Base-by-base conservation (phyloP, 495 filamentous ascomycete species). In the Coniosporium apollinis region DNA sequence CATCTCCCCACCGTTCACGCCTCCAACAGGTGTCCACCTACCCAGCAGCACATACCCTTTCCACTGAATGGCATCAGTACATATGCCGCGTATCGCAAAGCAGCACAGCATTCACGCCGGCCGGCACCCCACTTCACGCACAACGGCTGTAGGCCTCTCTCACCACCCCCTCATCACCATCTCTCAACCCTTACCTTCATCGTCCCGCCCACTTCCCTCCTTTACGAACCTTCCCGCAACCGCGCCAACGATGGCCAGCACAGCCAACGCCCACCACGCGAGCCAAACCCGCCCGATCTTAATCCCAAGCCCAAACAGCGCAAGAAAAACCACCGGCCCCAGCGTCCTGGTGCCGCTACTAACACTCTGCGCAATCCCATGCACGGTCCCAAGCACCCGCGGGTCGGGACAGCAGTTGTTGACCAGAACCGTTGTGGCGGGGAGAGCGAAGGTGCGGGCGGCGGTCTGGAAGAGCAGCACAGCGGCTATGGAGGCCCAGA, bases 251-350 rank as follows among this genome's bases (percentile, higher is more conserved):
- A 74, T 49, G 1, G 79, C 80, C 10, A 82, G 59, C 14, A 55
- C 55, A 39, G 60, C 70, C 41, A 87, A 54, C 1, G 63, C 53
- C 80, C 80, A 86, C 74, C 76, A 86, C 13, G 77, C 71, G 8
- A 65, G 50, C 0, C 79, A 79, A 3, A 84, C 64, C 7, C 76
- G 56, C 0, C 79, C 77, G n/a, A 65, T 54, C 18, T 69, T 59
- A 13, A 84, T 50, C 0, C 80, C 80, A 8, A 66, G 26, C 0
- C 76, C 76, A 44, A 76, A 69, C 4, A 73, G 60, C 49, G 65
- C 71, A 0, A 78, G 77, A 2, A 69, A 72, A n/a, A 76, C 34
- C 1, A 69, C 62, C 3, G 80, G 79, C 0, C 80, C 80, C 6
- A 81, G 47, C 0, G 80, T 74, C 13, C 77, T 61, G 11, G 67